Evolutionary conservation across 257 asterid genomes (phyloP), one percentile per base, ranked within the genome.

Genomic region (Solanum rostratum): DNA sequence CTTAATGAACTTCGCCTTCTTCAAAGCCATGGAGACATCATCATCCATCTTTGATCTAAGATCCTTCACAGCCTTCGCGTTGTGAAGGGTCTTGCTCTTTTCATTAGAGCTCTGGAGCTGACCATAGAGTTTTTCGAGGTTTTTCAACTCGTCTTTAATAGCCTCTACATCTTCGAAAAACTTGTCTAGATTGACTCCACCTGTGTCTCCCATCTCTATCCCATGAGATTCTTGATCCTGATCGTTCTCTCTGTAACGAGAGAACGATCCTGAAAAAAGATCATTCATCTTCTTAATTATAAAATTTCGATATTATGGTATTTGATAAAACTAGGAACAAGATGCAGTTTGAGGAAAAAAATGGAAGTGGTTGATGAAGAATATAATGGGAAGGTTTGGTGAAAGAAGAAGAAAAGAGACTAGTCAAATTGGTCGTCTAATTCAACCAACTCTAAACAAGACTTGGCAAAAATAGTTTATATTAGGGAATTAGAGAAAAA

Each of bases 131-230:
- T 92, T 84, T 37, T 95, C 97, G 3, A 95, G 90, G 27, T 88
- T 93, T 73, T 83, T 82, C 41, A 94, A 91, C 88, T 92, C 94
- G n/a, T 93, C 95, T 82, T 93, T 92, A 63, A 93, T 85, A 7
- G 91, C 90, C 33, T 92, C 96, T 2, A 95, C 98, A 5, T 92
- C 95, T 53, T 87, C 91, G 84, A 95, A 95, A 85, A 93, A 95
- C 27, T 91, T 89, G 85, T 92, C 93, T 8, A 94, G 93, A 68
- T 94, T 92, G 37, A 87, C 93, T 30, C 95, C 95, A 66, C 88
- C 79, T 70, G 79, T 80, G 1, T 86, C 85, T 12, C 79, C 76
- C 85, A 90, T 90, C 74, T 90, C 92, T 20, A 90, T 87, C 2
- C 82, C 15, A 62, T 50, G 68, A 78, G 53, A 33, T 7, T 68